Percentiles rank a stretch among this genome's conserved stretches.
Conservation (phyloP, 768 basidiomycete species). For the Pisolithus marmoratus region DNA sequence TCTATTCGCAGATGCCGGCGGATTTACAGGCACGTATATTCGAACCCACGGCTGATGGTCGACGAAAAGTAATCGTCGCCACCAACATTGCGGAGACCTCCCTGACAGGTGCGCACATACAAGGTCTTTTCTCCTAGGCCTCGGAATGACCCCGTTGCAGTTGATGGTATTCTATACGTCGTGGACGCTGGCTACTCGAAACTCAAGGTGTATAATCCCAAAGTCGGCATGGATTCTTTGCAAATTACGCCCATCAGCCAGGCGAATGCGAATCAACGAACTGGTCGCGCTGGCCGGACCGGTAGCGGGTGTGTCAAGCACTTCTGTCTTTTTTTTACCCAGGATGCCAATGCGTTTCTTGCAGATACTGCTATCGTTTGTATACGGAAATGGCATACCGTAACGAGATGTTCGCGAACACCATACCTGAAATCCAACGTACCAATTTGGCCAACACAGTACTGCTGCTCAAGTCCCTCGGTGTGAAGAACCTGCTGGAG, state of each 20-base stretch:
- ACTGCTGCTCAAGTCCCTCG: constrained; percentile 87
- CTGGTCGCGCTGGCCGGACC: constrained; percentile 94
- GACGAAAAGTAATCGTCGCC: constrained; percentile 95
- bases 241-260: constrained; percentile 99
- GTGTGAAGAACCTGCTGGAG: constrained; percentile 94
- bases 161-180: constrained; percentile 96
- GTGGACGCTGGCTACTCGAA: constrained; percentile 97
- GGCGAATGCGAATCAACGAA: constrained; percentile 94
- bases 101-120: constrained; percentile 58
- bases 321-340: background rate
- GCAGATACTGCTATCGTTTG: constrained; percentile 89
- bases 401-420: constrained; percentile 93
- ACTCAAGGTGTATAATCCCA: constrained; percentile 97
- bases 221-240: constrained; percentile 98
- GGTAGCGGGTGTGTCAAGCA: constrained; percentile 72
- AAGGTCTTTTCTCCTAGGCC: background rate
- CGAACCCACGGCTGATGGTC: constrained; percentile 87
- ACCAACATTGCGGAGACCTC: constrained; percentile 99
- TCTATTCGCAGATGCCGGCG: constrained; percentile 99
- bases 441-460: constrained; percentile 98
- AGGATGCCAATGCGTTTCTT: constrained; percentile 1
- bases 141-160: constrained; percentile 34
- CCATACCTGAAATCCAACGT: constrained; percentile 97
- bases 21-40: constrained; percentile 99
- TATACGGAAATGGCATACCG: constrained; percentile 97